These are phyloP conservation scores for Aspergillus sp. DNA, from an alignment of 2,329 filamentous ascomycete species.

Conservation along the genomic window DNA sequence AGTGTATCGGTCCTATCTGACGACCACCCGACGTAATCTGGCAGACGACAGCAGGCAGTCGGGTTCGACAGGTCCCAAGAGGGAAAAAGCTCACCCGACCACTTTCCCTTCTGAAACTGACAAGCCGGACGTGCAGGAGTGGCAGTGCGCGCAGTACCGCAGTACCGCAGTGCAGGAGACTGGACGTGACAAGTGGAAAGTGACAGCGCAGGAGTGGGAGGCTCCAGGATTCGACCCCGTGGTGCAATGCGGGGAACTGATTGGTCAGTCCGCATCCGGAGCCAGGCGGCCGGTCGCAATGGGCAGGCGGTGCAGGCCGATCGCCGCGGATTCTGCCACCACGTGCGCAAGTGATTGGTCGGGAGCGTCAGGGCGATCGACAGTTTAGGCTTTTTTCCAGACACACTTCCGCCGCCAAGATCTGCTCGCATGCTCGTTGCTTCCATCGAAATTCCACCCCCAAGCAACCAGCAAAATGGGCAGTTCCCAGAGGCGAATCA, in stretches of 20 bases:
- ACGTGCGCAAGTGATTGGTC: conserved; percentile 35
- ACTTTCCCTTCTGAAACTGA: too few relatives aligned
- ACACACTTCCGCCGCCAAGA: conserved; percentile 14
- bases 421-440: background rate
- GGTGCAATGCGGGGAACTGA: background rate
- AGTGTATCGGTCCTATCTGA: too few relatives aligned
- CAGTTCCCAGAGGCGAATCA: background rate
- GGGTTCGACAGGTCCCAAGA: too few relatives aligned
- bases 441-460: background rate
- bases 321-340: conserved; percentile 28
- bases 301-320: conserved; percentile 20
- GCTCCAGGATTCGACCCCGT: conserved; percentile 1
- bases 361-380: conserved; percentile 6
- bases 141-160: background rate
- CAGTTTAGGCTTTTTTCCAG: conserved; percentile 1
- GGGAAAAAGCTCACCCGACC: too few relatives aligned
- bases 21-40: too few relatives aligned
- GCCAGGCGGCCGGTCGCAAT: background rate
- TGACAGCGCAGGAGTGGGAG: background rate
- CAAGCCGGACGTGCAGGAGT: too few relatives aligned
- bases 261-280: conserved; percentile 8
- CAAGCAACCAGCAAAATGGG: background rate
- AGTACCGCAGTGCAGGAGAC: too few relatives aligned
- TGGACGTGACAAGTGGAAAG: too few relatives aligned
- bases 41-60: too few relatives aligned